Base-by-base conservation (phyloP, 1,139 yeast species). In the Sugiyamaella grinbergsii region DNA sequence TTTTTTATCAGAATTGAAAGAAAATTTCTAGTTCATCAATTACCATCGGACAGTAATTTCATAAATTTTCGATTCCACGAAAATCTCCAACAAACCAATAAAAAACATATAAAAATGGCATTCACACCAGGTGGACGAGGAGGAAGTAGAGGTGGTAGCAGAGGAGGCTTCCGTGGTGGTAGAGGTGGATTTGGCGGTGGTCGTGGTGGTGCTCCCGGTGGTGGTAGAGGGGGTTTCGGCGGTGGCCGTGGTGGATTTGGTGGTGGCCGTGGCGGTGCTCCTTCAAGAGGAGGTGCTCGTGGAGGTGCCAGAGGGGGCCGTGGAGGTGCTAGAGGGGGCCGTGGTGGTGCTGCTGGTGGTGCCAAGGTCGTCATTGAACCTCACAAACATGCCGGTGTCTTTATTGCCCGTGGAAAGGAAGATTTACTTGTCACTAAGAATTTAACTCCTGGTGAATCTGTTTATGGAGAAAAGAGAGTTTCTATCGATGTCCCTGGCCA, bases 381-480 rank as follows among this genome's bases (percentile, higher is more conserved):
- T 63, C 98, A 93, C 76, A 86, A 96, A 78, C 98, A 91, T 71
- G 95, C 93, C 50, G 76, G 76, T 82, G 96, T 93, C 62, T 93
- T 83, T 83, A 90, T 93, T 74, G 98, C 98, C 71, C 90, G 98
- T 79, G 98, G 98, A 73, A 93, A 93, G 77, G 98, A 93, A 79
- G 98, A 94, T 81, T 81, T 93, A 71, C 80, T 93, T 68, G 96
- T 94, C 60, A 93, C 98, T 68, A 93, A 85, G 78, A 93, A 93
- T 80, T 75, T 84, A 69, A 96, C 96, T 44, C 98, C 98, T 67
- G 99, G 99, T 73, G 98, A 91, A 73, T 83, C 95, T 52, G 73
- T 63, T 16, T 93, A 93, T 76, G 97, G 98, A 67, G 98, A 93
- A 79, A 93, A 93, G 83, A 83, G 98, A 79, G 80, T 93, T 58